Base-by-base conservation (phyloP, 371 early-diverging fungal species). In the Mucor lusitanicus region DNA sequence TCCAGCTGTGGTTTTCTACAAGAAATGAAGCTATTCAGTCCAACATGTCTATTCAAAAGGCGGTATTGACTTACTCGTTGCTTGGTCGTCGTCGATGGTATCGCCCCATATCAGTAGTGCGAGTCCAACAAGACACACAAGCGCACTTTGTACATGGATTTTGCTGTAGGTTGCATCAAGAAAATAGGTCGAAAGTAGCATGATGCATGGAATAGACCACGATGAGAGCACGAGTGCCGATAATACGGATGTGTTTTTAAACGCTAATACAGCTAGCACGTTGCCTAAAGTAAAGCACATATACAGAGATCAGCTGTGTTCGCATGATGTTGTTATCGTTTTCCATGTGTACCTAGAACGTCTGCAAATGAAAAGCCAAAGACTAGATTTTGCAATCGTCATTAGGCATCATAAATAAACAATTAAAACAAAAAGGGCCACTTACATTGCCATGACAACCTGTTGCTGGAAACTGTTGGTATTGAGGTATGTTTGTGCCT, bases 201-300 rank as follows among this genome's bases (percentile, higher is more conserved):
- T 78, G 55, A 82, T 72, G 32, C 82, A 82, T 27, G 82, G 82
- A 21, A 79, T 59, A 3, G 82, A 70, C 82, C 82, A 82, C 27
- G 82, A 79, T 3, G 76, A 73, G 21, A 82, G 58, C 6, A 82
- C 65, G 0, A 82, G 54, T 3, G 80, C 78, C 8, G 82, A 82
- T 25, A 82, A 48, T 21, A 82, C 73, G 0, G 82, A 82, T 9
- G 82, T 82, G 27, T 64, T 77, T 65, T 74, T 79, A 55, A 82
- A 82, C 9, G 82, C 82, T 13, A 77, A 67, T 25, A 82, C 79
- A 28, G 78, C 82, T 6, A 79, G 54, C 30, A 74, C 76, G 63
- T 82, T 82, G 53, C 74, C 82, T 81, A 61, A 17, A 21, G 23
- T 21, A 11, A 19, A 13, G 40, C 12, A 32, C n/a, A 30, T 30